phyloP scores from a whole-genome alignment of 805 yeast species.

The Candida ulmi region DNA sequence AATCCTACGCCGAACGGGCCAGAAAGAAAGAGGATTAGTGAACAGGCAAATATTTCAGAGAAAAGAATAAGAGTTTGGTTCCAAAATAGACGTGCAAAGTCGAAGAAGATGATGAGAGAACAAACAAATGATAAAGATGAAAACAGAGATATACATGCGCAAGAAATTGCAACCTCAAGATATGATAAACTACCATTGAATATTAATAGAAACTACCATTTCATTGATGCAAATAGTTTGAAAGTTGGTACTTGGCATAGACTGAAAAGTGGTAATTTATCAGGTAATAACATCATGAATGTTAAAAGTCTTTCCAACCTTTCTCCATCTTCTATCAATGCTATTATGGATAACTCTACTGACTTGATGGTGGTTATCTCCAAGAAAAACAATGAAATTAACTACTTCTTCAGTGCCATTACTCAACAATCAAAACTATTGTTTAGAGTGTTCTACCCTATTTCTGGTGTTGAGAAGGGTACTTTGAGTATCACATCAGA shows the following conservation, averaged over 20 bases:
- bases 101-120: slow-evolving; percentile 58
- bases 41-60: slow-evolving; percentile 75
- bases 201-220: slow-evolving; percentile 60
- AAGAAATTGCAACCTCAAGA: slow-evolving; percentile 16
- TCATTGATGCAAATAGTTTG: slow-evolving; percentile 61
- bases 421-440: slow-evolving; percentile 57
- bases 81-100: slow-evolving; percentile 80
- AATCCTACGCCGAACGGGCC: slow-evolving; percentile 77
- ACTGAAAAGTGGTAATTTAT: slow-evolving; percentile 55
- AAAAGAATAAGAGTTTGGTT: slow-evolving; percentile 91
- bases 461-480: slow-evolving; percentile 52
- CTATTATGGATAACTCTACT: slow-evolving; percentile 56
- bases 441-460: slow-evolving; percentile 68
- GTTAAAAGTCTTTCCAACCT: slow-evolving; percentile 50
- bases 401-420: slow-evolving; percentile 73
- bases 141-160: slow-evolving; percentile 4
- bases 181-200: slow-evolving; percentile 44
- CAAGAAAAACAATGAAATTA: slow-evolving; percentile 64
- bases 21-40: slow-evolving; percentile 62
- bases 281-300: slow-evolving; percentile 28
- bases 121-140: slow-evolving; percentile 20
- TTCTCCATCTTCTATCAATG: slow-evolving; percentile 61
- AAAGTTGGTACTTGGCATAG: slow-evolving; percentile 82
- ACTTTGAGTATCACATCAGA: slow-evolving; percentile 45
- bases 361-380: slow-evolving; percentile 69